A percentile compares a stretch with the other conserved stretches of the same genome.
These are phyloP conservation scores for Mycena leptocephala DNA, from an alignment of 768 basidiomycete genomes.

Conservation along the genomic window DNA sequence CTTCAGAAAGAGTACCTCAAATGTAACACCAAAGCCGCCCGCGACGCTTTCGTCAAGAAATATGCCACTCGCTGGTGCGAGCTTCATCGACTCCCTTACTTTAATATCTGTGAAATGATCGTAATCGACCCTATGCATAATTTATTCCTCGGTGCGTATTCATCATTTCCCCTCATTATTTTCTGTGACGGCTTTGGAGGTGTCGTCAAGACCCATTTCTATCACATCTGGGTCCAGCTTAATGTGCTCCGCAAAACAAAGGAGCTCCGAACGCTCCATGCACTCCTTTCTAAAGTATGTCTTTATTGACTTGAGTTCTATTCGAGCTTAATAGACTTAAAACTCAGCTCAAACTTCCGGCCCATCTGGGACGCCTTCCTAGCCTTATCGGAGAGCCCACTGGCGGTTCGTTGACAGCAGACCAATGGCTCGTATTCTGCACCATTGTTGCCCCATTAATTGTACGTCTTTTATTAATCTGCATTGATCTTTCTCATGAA, in stretches of 20 bases:
- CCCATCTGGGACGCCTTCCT: constrained; percentile 36
- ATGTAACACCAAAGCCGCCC: background rate
- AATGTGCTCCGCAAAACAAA: constrained; percentile 36
- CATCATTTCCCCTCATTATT: background rate
- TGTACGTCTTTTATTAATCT: constrained; percentile 33
- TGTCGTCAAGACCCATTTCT: constrained; percentile 41
- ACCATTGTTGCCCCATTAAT: constrained; percentile 47
- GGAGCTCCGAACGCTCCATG: constrained; percentile 28
- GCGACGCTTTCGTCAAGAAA: constrained; percentile 33
- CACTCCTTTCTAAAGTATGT: constrained; percentile 8
- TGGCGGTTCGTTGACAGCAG: constrained; percentile 52
- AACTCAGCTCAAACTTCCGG: constrained; percentile 24
- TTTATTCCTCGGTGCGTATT: constrained; percentile 45
- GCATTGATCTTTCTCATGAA: background rate
- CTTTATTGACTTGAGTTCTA: too few relatives aligned
- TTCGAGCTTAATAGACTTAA: background rate
- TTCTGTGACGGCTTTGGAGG: constrained; percentile 7
- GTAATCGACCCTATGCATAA: constrained; percentile 55
- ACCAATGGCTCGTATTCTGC: constrained; percentile 50
- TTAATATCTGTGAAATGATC: constrained; percentile 43
- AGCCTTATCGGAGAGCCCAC: constrained; percentile 48
- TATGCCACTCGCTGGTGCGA: constrained; percentile 39
- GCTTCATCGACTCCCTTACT: constrained; percentile 47
- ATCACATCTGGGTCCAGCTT: constrained; percentile 40
- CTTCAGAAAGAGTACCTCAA: constrained; percentile 29